Conservation (phyloP, 441 rosid species). For the Oxalis stricta region DNA sequence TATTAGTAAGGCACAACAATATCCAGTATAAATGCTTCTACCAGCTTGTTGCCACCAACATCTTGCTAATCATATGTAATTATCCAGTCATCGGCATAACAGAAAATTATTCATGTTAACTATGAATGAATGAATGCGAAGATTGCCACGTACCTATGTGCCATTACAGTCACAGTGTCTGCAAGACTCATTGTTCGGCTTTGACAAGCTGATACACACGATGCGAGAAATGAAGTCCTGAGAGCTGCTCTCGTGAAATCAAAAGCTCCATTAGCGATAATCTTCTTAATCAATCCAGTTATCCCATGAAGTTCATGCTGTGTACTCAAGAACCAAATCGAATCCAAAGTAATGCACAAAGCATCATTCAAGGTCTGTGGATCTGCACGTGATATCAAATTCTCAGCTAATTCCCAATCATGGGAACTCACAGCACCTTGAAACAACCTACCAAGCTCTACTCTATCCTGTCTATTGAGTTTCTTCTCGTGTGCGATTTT, state of each 20-base stretch:
- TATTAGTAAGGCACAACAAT: neutral
- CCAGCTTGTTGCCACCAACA: neutral
- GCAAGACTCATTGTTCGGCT: slow-evolving; percentile 75
- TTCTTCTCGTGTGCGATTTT: slow-evolving; percentile 42
- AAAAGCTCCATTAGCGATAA: slow-evolving; percentile 70
- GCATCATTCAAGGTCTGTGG: slow-evolving; percentile 74
- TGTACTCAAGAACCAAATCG: slow-evolving; percentile 83
- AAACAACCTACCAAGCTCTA: slow-evolving; percentile 64
- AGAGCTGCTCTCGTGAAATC: slow-evolving; percentile 93
- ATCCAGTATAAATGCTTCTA: neutral
- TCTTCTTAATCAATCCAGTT: slow-evolving; percentile 57
- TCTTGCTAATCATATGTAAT: neutral
- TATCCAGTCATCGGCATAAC: too few species aligned
- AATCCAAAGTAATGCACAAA: slow-evolving; percentile 73
- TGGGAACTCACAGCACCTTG: slow-evolving; percentile 77
- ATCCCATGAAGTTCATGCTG: slow-evolving; percentile 52
- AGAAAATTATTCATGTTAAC: too few species aligned
- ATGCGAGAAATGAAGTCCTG: slow-evolving; percentile 88
- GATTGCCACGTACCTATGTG: slow-evolving; percentile 18
- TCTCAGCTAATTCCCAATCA: slow-evolving; percentile 76
- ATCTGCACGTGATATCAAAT: slow-evolving; percentile 51
- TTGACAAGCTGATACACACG: slow-evolving; percentile 92
- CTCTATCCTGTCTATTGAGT: slow-evolving; percentile 53
- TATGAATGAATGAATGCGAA: neutral
- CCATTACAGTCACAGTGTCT: slow-evolving; percentile 85